A percentile compares a stretch with the other conserved stretches of the same genome.
phyloP scores from a whole-genome alignment of 2,329 filamentous ascomycete species.

The Cordyceps fumosorosea region DNA sequence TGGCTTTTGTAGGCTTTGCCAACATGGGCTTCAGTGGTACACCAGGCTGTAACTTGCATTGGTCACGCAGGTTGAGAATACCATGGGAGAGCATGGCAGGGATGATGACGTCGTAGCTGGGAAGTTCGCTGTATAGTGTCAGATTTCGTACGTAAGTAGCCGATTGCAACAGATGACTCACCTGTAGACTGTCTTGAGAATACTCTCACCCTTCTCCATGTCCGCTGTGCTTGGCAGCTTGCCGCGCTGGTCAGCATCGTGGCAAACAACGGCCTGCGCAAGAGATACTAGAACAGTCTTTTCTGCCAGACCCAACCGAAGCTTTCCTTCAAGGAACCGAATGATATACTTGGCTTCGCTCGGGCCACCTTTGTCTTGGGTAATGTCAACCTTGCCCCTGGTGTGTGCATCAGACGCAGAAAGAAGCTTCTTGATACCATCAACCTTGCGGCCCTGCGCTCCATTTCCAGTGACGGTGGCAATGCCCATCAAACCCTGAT shows the following conservation, averaged over 20 bases:
- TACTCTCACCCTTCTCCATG: slow-evolving; percentile 74
- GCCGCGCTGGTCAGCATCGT: slow-evolving; percentile 68
- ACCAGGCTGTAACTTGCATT: slow-evolving; percentile 87
- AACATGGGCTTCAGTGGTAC: slow-evolving; percentile 97
- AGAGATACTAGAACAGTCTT: slow-evolving; percentile 85
- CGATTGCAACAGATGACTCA: slow-evolving; percentile 28
- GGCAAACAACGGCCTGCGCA: slow-evolving; percentile 78
- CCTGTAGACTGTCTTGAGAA: slow-evolving; percentile 88
- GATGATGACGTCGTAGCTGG: slow-evolving; percentile 91
- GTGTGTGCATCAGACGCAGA: slow-evolving; percentile 75
- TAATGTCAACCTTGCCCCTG: slow-evolving; percentile 78
- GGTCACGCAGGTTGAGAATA: slow-evolving; percentile 72
- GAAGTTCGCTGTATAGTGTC: slow-evolving; percentile 63
- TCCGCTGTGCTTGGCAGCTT: slow-evolving; percentile 68
- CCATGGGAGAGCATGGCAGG: slow-evolving; percentile 83
- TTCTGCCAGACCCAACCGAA: slow-evolving; percentile 85
- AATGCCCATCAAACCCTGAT: slow-evolving; percentile 80
- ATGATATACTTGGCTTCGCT: slow-evolving; percentile 95
- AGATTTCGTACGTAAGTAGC: slow-evolving; percentile 19
- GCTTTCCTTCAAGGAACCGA: slow-evolving; percentile 88
- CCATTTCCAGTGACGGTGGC: slow-evolving; percentile 82
- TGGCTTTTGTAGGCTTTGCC: slow-evolving; percentile 96
- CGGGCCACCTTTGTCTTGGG: slow-evolving; percentile 83
- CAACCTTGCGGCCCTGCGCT: slow-evolving; percentile 84
- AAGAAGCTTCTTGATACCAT: slow-evolving; percentile 92